Base-by-base conservation (phyloP, 2,329 filamentous ascomycete genomes). In the Beauveria sp. region DNA sequence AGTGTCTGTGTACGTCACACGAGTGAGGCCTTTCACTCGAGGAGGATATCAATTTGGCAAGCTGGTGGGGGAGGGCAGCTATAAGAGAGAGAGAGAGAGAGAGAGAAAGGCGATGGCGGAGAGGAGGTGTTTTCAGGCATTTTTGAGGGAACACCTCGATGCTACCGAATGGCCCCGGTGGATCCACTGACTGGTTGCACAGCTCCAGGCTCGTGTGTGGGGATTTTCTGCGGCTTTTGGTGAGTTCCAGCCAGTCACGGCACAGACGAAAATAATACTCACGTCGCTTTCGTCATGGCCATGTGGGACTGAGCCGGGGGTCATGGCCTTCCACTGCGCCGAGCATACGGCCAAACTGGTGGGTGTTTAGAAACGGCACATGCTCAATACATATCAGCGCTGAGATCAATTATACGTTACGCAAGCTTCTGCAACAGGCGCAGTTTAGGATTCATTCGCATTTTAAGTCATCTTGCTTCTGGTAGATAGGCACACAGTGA, bases 221-320 rank as follows among this genome's bases (percentile, higher is more conserved):
- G 20, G 59, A 55, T 44, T 9, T 10, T 24, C 14, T 60, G 59
- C 48, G 50, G 59, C 44, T 55, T 55, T 55, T 30, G 52, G 18
- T 30, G 22, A 37, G 24, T 44, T 6, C 43, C 46, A 61, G 52
- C 59, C 59, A 61, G 28, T 61, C 60, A 62, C 20, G 37, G 47
- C 53, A 43, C 60, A 60, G 55, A 41, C 63, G 63, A 70, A 70
- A 68, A 70, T 69, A 70, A 70, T 70, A 67, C 65, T 65, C 63
- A 64, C 59, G 55, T 66, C 62, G 64, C 64, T 68, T 66, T 70
- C 68, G 68, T 70, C 68, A 70, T 70, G 61, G 66, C 63, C 61
- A 58, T 69, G 55, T 53, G 48, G 55, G 12, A 55, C 47, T 46
- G 22, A 52, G 24, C 40, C 37, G 22, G 54, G 48, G 48, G 48